Evolutionary conservation across 257 asterid species (phyloP).

Genomic region (Sherardia arvensis): DNA sequence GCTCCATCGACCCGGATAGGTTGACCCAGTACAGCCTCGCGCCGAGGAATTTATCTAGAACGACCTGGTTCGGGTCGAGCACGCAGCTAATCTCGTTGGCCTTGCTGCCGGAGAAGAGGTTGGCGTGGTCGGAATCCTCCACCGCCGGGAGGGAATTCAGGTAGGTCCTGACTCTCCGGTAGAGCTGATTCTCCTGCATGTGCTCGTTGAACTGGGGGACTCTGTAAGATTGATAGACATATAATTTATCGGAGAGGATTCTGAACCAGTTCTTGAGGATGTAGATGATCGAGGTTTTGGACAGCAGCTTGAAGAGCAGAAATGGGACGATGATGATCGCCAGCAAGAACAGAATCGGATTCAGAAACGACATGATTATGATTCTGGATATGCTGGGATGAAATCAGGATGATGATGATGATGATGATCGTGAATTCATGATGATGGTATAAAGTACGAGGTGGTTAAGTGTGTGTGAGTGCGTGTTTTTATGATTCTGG

Average conservation of each 20-base stretch:
- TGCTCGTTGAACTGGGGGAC: conserved; percentile 83
- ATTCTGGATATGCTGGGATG: not conserved
- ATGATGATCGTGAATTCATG: not conserved
- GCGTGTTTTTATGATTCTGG: not conserved
- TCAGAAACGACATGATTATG: conserved; percentile 34
- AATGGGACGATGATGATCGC: conserved; percentile 19
- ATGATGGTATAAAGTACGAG: not conserved
- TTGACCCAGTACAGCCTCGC: conserved; percentile 65
- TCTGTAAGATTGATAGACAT: conserved; percentile 65
- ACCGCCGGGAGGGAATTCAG: conserved; percentile 63
- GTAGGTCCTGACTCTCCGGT: conserved; percentile 49
- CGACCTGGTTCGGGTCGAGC: conserved; percentile 48
- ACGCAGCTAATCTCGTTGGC: conserved; percentile 55
- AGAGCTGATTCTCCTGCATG: conserved; percentile 85
- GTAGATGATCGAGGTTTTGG: conserved; percentile 38
- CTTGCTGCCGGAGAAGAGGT: conserved; percentile 59
- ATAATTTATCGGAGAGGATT: conserved; percentile 41
- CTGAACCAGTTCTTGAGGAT: conserved; percentile 37
- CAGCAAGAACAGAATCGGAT: conserved; percentile 25
- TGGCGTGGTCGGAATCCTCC: conserved; percentile 76
- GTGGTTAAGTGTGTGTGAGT: not conserved
- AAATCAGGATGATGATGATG: not conserved
- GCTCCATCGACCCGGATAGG: conserved; percentile 34
- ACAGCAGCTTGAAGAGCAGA: conserved; percentile 28
- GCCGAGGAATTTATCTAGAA: conserved; percentile 58